A percentile compares a stretch with the other conserved stretches of the same genome.
Evolutionary conservation across 192 early-diverging fungal species (phyloP).

Genomic region (Rhizophagus clarus): DNA sequence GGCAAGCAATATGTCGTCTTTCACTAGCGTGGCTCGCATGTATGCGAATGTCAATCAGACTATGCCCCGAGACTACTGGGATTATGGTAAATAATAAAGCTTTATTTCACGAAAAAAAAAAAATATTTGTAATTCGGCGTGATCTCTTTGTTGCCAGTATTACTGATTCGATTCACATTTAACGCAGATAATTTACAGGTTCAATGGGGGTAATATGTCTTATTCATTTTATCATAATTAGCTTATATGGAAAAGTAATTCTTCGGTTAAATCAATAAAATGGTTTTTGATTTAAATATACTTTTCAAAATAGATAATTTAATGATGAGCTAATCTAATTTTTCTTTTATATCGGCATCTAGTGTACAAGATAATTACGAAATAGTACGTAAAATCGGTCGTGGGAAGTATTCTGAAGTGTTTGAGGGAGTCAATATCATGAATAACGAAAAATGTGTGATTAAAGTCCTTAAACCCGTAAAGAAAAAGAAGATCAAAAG

Average conservation of each 20-base stretch:
- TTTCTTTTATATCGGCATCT: conserved; percentile 5
- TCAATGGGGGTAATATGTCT: conserved; percentile 82
- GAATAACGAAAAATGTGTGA: conserved; percentile 89
- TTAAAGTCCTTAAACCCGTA: conserved; percentile 99
- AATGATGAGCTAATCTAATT: not conserved
- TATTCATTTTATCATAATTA: not conserved
- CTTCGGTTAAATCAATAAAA: not conserved
- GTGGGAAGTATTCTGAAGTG: conserved; percentile 99
- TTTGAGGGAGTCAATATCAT: conserved; percentile 97
- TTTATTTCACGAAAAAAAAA: not conserved
- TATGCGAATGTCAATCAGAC: conserved; percentile 89
- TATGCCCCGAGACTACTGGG: conserved; percentile 88
- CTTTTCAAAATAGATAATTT: not conserved
- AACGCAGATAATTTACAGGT: conserved; percentile 74
- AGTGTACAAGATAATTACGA: conserved; percentile 96
- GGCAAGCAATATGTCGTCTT: conserved; percentile 38
- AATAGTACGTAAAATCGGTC: conserved; percentile 95
- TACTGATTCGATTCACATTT: no score
- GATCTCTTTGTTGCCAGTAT: not conserved
- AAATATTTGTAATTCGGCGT: no score
- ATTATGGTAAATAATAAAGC: conserved; percentile 63
- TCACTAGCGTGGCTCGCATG: conserved; percentile 73
- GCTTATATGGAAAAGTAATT: not conserved
- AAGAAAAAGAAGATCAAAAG: conserved; percentile 99
- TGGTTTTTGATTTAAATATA: not conserved